Evolutionary conservation across 345 rosid species (phyloP).

Genomic region (Erysimum cheiranthoides): DNA sequence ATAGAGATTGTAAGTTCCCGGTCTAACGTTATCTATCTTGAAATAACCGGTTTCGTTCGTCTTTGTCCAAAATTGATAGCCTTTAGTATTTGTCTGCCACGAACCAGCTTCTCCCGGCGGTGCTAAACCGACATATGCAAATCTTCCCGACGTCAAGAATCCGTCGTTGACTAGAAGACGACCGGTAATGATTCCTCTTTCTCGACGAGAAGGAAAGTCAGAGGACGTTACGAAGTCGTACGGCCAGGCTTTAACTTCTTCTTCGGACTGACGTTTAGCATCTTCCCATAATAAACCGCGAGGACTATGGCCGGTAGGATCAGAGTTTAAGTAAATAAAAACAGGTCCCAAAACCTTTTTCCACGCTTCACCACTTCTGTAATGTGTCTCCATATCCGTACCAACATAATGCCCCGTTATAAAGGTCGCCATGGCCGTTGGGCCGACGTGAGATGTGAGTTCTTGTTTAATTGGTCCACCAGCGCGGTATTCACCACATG

Average conservation of each 20-base stretch:
- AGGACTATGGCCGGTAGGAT: no score
- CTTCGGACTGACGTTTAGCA: conserved; percentile 66
- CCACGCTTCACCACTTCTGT: conserved; percentile 71
- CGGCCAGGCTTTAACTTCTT: conserved; percentile 71
- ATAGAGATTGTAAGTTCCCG: conserved; percentile 66
- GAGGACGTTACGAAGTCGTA: conserved; percentile 57
- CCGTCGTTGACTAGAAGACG: conserved; percentile 45
- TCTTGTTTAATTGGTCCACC: conserved; percentile 89
- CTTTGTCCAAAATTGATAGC: conserved; percentile 82
- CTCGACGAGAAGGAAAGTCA: conserved; percentile 51
- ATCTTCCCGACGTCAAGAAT: conserved; percentile 46
- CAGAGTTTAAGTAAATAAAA: no score
- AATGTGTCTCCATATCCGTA: conserved; percentile 57
- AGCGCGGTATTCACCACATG: conserved; percentile 64
- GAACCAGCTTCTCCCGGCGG: conserved; percentile 74
- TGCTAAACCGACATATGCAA: conserved; percentile 81
- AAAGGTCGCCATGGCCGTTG: conserved; percentile 66
- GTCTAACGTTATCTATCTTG: conserved; percentile 57
- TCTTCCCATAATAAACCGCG: conserved; percentile 62
- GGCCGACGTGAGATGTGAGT: conserved; percentile 83
- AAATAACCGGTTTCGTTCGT: conserved; percentile 63
- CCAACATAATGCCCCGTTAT: conserved; percentile 82
- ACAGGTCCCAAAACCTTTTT: conserved; percentile 88
- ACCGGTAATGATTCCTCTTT: conserved; percentile 53
- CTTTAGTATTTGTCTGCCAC: conserved; percentile 83